These are phyloP conservation scores for Saccharomycopsis microspora DNA, from an alignment of 805 yeast genomes.

Conservation along the genomic window DNA sequence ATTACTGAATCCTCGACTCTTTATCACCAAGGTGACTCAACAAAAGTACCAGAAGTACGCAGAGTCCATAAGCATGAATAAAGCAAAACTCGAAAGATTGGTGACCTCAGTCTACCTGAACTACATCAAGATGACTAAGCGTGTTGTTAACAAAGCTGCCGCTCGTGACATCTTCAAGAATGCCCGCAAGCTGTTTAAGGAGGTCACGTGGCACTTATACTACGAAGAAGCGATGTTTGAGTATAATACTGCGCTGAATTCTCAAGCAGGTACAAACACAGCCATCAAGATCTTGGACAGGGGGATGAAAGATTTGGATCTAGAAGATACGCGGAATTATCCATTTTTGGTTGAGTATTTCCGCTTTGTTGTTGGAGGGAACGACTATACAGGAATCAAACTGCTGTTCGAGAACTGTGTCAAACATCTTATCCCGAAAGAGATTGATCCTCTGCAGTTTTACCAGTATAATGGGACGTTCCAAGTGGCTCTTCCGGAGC, in stretches of 20 bases:
- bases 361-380: conserved; percentile 59
- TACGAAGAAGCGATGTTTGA: conserved; percentile 79
- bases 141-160: conserved; percentile 27
- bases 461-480: conserved; percentile 16
- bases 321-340: conserved; percentile 37
- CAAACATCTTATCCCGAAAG: conserved; percentile 31
- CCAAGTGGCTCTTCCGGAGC: conserved; percentile 1
- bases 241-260: conserved; percentile 34
- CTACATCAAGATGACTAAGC: conserved; percentile 60
- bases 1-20: conserved; percentile 11
- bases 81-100: conserved; percentile 18
- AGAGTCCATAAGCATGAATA: conserved; percentile 14
- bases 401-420: conserved; percentile 73
- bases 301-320: conserved; percentile 41
- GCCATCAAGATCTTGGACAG: conserved; percentile 70
- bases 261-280: conserved; percentile 42
- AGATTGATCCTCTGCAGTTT: background rate
- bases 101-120: conserved; percentile 54
- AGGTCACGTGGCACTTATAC: conserved; percentile 63
- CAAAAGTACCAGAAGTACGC: conserved; percentile 1
- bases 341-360: conserved; percentile 59
- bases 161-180: conserved; percentile 48
- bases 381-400: conserved; percentile 62
- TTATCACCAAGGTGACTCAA: conserved; percentile 16
- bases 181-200: conserved; percentile 62